Base-by-base conservation (phyloP, 805 yeast species). In the Saccharomycopsis sp. region DNA sequence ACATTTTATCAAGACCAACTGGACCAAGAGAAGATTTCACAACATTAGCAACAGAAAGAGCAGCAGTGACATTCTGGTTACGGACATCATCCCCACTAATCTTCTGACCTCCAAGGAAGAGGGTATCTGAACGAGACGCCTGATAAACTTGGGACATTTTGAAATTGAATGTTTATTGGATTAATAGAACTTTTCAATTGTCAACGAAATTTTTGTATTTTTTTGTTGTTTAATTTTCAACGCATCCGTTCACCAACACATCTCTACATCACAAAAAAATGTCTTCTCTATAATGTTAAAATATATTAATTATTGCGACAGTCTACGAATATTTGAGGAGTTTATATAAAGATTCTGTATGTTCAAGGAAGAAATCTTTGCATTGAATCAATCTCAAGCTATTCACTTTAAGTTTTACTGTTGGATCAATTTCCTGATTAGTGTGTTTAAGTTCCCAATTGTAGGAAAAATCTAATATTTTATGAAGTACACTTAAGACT, bases 1-100 rank as follows among this genome's bases (percentile, higher is more conserved):
- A 71, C 96, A 92, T 92, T 66, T 92, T 92, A 65, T 92, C 99
- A 39, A 92, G 70, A 21, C 99, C 99, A 27, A 92, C 97, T 6
- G 99, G 99, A 3, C 99, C 99, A 42, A 92, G 67, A 1, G 97
- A 88, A 12, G 96, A 79, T 60, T 88, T 88, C 48, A 83, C 88
- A 34, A 92, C 86, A 26, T 88, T 79, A 10, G 97, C 85, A 39
- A 92, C 96, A 5, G 95, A 80, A 59, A 95, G 73, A 68, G 97
- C 92, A 5, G 98, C 98, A 56, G 87, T 64, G 15, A 94, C 95
- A 55, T 92, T 92, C 61, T 94, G 98, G 56, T 87, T 83, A 55
- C 98, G 79, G 51, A 94, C 81, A 56, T 92, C 99, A 54, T 88
- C 95, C 43, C 98, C 98, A 60, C 94, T 79, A 50, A 86, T 64